A percentile compares a stretch with the other conserved stretches of the same genome.
Conservation (phyloP, 2,329 filamentous ascomycete genomes). For the Seiridium unicorne region DNA sequence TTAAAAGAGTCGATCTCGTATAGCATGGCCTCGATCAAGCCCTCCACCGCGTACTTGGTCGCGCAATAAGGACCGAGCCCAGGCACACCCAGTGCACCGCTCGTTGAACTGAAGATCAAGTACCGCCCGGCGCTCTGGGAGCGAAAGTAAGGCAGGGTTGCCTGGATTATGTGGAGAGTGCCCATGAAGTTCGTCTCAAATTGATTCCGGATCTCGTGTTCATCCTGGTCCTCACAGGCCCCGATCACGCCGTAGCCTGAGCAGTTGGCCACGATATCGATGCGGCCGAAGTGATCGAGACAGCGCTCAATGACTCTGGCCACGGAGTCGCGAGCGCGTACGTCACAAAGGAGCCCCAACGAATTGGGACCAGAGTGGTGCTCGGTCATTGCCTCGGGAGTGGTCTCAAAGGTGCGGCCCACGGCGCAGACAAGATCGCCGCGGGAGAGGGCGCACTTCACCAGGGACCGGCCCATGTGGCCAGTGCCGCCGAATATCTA, state of each 20-base stretch:
- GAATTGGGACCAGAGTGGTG: conserved; percentile 64
- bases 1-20: conserved; percentile 92
- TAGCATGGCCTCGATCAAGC: conserved; percentile 91
- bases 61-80: conserved; percentile 93
- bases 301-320: conserved; percentile 67
- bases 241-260: conserved; percentile 95
- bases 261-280: conserved; percentile 91
- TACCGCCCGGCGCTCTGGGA: conserved; percentile 75
- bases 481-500: conserved; percentile 95
- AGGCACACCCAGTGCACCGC: conserved; percentile 88
- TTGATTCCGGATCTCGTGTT: conserved; percentile 90
- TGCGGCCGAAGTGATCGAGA: conserved; percentile 71
- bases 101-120: conserved; percentile 91
- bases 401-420: conserved; percentile 78
- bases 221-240: conserved; percentile 94
- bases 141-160: conserved; percentile 84
- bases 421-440: conserved; percentile 85
- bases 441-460: conserved; percentile 76
- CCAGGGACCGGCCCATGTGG: conserved; percentile 89
- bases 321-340: conserved; percentile 79
- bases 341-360: conserved; percentile 83
- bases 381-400: conserved; percentile 66
- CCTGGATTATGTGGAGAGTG: conserved; percentile 87
- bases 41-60: conserved; percentile 95
- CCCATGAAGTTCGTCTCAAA: conserved; percentile 99